Conservation (phyloP, 441 rosid genomes). For the Codiaeum variegatum region DNA sequence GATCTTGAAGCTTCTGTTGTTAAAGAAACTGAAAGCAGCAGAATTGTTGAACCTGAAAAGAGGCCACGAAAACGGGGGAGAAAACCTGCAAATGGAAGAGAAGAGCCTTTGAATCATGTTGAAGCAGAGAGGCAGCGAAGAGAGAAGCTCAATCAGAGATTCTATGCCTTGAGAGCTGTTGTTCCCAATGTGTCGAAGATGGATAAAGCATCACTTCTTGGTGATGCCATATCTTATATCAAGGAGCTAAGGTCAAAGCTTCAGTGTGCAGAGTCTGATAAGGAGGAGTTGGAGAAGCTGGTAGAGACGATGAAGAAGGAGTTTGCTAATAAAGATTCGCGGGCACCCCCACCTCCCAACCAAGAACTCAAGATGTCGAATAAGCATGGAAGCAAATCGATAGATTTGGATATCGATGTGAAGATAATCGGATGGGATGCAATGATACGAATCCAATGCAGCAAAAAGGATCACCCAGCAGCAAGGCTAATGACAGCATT, state of each 20-base stretch:
- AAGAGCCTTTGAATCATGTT: slow-evolving; percentile 93
- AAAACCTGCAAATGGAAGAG: slow-evolving; percentile 93
- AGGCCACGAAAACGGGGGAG: slow-evolving; percentile 88
- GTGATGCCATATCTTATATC: slow-evolving; percentile 87
- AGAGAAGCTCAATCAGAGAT: slow-evolving; percentile 92
- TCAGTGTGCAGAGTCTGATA: slow-evolving; percentile 52
- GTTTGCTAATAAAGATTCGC: slow-evolving; percentile 34
- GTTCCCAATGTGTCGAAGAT: slow-evolving; percentile 96
- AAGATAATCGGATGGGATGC: slow-evolving; percentile 91
- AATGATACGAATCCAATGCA: slow-evolving; percentile 80
- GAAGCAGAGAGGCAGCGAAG: slow-evolving; percentile 99
- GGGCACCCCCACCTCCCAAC: slow-evolving; percentile 30
- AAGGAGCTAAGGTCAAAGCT: slow-evolving; percentile 77
- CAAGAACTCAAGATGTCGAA: slow-evolving; percentile 43
- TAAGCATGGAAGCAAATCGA: slow-evolving; percentile 30
- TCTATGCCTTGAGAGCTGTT: slow-evolving; percentile 86
- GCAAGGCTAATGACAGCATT: slow-evolving; percentile 86
- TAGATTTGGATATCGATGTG: slow-evolving; percentile 83
- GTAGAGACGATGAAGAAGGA: slow-evolving; percentile 56
- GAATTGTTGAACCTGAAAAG: slow-evolving; percentile 73
- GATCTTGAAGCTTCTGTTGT: slow-evolving; percentile 91
- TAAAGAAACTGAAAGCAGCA: slow-evolving; percentile 61
- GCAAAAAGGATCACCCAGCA: slow-evolving; percentile 88
- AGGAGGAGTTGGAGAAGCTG: slow-evolving; percentile 66
- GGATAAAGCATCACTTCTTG: slow-evolving; percentile 95